These are phyloP conservation scores for Cladophialophora psammophila DNA, from an alignment of 2,329 filamentous ascomycete species.

Conservation along the genomic window DNA sequence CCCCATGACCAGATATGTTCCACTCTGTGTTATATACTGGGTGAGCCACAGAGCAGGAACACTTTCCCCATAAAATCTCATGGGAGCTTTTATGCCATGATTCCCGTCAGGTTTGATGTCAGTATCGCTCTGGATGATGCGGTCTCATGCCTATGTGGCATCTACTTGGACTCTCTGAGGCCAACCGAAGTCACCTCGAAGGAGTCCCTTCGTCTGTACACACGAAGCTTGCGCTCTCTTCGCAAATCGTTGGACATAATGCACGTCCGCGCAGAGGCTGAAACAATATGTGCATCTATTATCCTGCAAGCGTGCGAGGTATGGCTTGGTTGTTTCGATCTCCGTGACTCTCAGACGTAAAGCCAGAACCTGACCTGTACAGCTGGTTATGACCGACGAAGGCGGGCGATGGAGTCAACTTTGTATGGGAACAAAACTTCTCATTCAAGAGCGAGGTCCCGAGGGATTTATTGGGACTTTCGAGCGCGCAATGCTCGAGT, in stretches of 20 bases:
- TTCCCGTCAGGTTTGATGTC: constrained; percentile 4
- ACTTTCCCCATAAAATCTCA: constrained; percentile 17
- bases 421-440: constrained; percentile 27
- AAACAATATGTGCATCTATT: constrained; percentile 34
- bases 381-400: constrained; percentile 28
- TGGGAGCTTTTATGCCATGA: constrained; percentile 22
- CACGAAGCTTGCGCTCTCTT: constrained; percentile 15
- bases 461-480: constrained; percentile 23
- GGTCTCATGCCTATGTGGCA: constrained; percentile 20
- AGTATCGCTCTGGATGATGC: constrained; percentile 18
- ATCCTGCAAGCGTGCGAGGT: constrained; percentile 36
- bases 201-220: constrained; percentile 12
- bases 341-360: not conserved
- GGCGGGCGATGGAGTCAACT: constrained; percentile 32
- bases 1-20: constrained; percentile 6
- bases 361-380: not conserved
- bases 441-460: constrained; percentile 30
- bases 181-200: not conserved
- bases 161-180: constrained; percentile 15
- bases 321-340: not conserved
- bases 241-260: constrained; percentile 4
- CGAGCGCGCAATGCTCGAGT: constrained; percentile 35
- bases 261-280: constrained; percentile 17
- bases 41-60: constrained; percentile 6
- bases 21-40: constrained; percentile 15